Percentiles rank a stretch among this genome's conserved stretches.
Evolutionary conservation across 1,284 basidiomycete species (phyloP).

Genomic region (Agaricales sp.): DNA sequence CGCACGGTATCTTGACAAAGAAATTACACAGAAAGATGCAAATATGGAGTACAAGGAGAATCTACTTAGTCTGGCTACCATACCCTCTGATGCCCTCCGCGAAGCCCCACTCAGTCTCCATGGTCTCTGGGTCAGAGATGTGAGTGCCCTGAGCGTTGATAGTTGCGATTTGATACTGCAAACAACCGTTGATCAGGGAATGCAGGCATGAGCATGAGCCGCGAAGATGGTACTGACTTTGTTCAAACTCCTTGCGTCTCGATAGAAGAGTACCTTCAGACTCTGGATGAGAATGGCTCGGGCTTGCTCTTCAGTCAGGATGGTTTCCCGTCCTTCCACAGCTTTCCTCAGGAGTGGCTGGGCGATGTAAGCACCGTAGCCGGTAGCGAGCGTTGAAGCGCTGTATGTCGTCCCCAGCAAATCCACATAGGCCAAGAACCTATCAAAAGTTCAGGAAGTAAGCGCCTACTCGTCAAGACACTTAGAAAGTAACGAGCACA

Average conservation of each 20-base stretch:
- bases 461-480: not conserved
- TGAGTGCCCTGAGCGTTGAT: slow-evolving; percentile 71
- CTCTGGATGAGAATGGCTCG: slow-evolving; percentile 73
- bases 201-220: not conserved
- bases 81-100: slow-evolving; percentile 90
- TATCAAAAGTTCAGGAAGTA: not conserved
- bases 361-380: slow-evolving; percentile 93
- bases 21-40: too few species aligned
- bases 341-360: slow-evolving; percentile 88
- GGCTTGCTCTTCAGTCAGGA: slow-evolving; percentile 75
- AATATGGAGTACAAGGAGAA: too few species aligned
- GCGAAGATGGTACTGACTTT: slow-evolving; percentile 48
- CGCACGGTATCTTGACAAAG: too few species aligned
- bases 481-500: slow-evolving; percentile 11
- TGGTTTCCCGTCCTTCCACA: slow-evolving; percentile 74
- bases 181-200: not conserved
- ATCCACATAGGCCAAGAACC: slow-evolving; percentile 93
- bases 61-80: slow-evolving; percentile 43
- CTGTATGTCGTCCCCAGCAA: slow-evolving; percentile 95
- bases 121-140: slow-evolving; percentile 73
- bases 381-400: slow-evolving; percentile 91
- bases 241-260: slow-evolving; percentile 93
- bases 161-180: slow-evolving; percentile 91
- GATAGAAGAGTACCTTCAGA: slow-evolving; percentile 94
- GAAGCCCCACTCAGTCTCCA: slow-evolving; percentile 84